Percentiles rank a stretch among this genome's conserved stretches.
Conservation (phyloP, 176 grass and related monocot species). For the Triticum urartu region DNA sequence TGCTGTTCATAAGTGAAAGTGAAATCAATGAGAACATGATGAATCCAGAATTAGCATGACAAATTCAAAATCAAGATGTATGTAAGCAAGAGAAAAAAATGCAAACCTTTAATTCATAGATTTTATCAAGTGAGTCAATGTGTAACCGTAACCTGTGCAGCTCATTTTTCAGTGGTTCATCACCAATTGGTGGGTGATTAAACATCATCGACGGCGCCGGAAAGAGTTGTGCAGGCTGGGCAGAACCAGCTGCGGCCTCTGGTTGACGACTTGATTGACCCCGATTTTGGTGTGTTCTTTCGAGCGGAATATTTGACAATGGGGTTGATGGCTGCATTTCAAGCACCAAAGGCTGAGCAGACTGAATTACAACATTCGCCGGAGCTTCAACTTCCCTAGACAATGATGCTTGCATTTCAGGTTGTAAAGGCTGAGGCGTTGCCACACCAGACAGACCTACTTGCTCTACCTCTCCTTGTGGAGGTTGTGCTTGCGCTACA, state of each 20-base stretch:
- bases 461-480: constrained; percentile 6
- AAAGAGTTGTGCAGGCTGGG: constrained; percentile 47
- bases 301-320: constrained; percentile 16
- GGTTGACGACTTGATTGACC: constrained; percentile 26
- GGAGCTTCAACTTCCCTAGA: neutral
- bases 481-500: constrained; percentile 10
- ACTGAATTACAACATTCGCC: constrained; percentile 3
- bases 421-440: constrained; percentile 22
- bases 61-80: neutral
- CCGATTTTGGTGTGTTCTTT: constrained; percentile 30
- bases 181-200: constrained; percentile 44
- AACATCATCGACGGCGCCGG: constrained; percentile 46
- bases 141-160: constrained; percentile 49
- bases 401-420: constrained; percentile 25
- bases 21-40: neutral
- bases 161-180: constrained; percentile 76
- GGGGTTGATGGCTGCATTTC: constrained; percentile 20
- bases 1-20: constrained; percentile 45
- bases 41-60: constrained; percentile 23
- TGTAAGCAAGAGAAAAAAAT: neutral
- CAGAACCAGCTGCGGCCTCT: constrained; percentile 15
- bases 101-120: constrained; percentile 67
- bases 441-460: constrained; percentile 3
- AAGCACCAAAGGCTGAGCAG: constrained; percentile 33
- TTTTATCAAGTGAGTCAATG: constrained; percentile 46